Conservation (phyloP, 345 rosid genomes). For the Populus euphratica region DNA sequence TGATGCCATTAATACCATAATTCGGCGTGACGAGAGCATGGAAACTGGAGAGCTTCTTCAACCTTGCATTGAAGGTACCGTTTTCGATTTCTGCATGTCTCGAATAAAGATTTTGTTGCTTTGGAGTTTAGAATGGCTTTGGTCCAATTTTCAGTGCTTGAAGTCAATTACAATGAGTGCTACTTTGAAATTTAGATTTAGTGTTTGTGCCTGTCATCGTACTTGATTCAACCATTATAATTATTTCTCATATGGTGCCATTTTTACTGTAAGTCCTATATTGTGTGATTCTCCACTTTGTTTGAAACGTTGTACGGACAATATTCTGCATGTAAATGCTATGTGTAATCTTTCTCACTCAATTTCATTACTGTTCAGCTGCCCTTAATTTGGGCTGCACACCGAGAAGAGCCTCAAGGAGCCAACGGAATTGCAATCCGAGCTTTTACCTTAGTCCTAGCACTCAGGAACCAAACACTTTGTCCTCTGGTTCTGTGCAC, state of each 20-base stretch:
- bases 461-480: slow-evolving; percentile 23
- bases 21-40: slow-evolving; percentile 51
- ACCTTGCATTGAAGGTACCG: slow-evolving; percentile 75
- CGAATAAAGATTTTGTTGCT: background rate
- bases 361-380: slow-evolving; percentile 38
- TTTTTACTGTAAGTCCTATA: background rate
- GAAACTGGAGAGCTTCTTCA: slow-evolving; percentile 63
- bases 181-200: background rate
- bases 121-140: background rate
- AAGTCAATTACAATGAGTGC: background rate
- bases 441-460: slow-evolving; percentile 44
- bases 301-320: background rate
- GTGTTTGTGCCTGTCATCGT: background rate
- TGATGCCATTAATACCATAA: slow-evolving; percentile 66
- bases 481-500: slow-evolving; percentile 3
- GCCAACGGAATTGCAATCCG: slow-evolving; percentile 47
- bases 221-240: background rate
- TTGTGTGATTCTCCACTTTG: background rate
- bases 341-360: slow-evolving; percentile 6
- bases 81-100: slow-evolving; percentile 2
- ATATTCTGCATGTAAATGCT: background rate
- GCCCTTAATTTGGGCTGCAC: slow-evolving; percentile 69
- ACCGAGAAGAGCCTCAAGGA: slow-evolving; percentile 54
- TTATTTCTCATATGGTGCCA: background rate
- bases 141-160: background rate